Conservation (phyloP, 2,329 filamentous ascomycete species). For the Botryotinia narcissicola region DNA sequence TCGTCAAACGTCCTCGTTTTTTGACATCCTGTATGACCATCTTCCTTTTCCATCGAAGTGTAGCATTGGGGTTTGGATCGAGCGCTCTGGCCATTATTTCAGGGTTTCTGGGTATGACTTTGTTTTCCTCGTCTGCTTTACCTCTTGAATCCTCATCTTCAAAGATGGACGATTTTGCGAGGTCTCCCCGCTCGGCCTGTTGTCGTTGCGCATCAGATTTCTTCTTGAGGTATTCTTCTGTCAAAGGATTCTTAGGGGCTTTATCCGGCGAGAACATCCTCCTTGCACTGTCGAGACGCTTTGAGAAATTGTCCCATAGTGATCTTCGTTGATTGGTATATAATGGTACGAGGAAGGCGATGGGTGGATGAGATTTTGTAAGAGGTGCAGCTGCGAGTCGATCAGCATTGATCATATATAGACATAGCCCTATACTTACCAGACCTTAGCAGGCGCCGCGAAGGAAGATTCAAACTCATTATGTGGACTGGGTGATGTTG, state of each 20-base stretch:
- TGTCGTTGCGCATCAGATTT: constrained; percentile 24
- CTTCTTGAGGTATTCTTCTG: constrained; percentile 55
- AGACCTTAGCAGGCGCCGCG: constrained; percentile 57
- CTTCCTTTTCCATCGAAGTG: constrained; percentile 76
- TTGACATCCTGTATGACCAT: constrained; percentile 77
- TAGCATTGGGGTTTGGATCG: constrained; percentile 71
- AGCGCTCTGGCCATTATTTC: constrained; percentile 60
- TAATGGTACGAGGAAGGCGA: constrained; percentile 35
- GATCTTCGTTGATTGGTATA: constrained; percentile 34
- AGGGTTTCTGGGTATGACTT: constrained; percentile 42
- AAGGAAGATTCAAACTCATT: constrained; percentile 66
- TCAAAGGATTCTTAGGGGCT: constrained; percentile 50
- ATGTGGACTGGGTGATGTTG: constrained; percentile 24
- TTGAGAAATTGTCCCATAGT: constrained; percentile 20
- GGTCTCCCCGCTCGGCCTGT: constrained; percentile 44
- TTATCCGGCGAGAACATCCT: constrained; percentile 11
- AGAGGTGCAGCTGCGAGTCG: constrained; percentile 29
- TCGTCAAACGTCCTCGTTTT: constrained; percentile 63
- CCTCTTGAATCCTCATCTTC: constrained; percentile 42
- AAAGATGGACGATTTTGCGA: constrained; percentile 53
- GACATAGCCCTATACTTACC: constrained; percentile 47
- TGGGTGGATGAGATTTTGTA: constrained; percentile 43
- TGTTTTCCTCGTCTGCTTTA: constrained; percentile 24
- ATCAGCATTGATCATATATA: constrained; percentile 29
- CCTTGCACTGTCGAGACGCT: constrained; percentile 3